Base-by-base conservation (phyloP, 208 protist species). In the Leishmania turanica region DNA sequence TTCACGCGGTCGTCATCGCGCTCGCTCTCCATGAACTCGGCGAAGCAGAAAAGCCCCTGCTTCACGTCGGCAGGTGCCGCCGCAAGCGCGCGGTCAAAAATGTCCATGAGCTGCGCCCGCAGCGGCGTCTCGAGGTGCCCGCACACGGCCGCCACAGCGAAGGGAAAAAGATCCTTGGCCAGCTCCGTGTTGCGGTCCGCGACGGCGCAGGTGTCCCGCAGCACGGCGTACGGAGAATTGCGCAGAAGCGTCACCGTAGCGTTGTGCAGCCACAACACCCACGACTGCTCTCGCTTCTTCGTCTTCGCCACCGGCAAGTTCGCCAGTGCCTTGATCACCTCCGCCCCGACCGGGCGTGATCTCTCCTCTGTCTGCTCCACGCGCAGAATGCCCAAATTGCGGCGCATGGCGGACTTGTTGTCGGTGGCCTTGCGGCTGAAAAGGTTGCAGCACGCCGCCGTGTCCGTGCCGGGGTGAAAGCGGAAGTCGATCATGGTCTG, bases 211-310 rank as follows among this genome's bases (percentile, higher is more conserved):
- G 86, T 84, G 80, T 84, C 90, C 34, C 91, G 88, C 56, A 98
- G 82, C n/a, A 91, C 78, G n/a, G 88, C 83, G 80, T 94, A 95
- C n/a, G 93, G 92, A n/a, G 95, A 96, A 70, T 95, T 88, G 21
- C 85, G 87, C 72, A 96, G 77, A 65, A 98, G 89, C 64, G 84
- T 75, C 54, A 96, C 88, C 2, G 91, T 93, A 49, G 87, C 90
- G 80, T 91, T 96, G 83, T 98, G 93, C 37, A 98, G 75, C 93
- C 95, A 98, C 40, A 90, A 78, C 69, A 98, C 95, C 93, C 95
- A 98, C 49, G 92, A 95, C 84, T 96, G 93, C 84, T 98, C 95
- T n/a, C 92, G 90, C 71, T 95, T 96, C 69, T 91, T 92, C 34
- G 88, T 93, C 76, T 95, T 94, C 7, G 91, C 95, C 21, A 85